phyloP scores from a whole-genome alignment of 2,329 filamentous ascomycete species.

The Paraphaeosphaeria minitans region DNA sequence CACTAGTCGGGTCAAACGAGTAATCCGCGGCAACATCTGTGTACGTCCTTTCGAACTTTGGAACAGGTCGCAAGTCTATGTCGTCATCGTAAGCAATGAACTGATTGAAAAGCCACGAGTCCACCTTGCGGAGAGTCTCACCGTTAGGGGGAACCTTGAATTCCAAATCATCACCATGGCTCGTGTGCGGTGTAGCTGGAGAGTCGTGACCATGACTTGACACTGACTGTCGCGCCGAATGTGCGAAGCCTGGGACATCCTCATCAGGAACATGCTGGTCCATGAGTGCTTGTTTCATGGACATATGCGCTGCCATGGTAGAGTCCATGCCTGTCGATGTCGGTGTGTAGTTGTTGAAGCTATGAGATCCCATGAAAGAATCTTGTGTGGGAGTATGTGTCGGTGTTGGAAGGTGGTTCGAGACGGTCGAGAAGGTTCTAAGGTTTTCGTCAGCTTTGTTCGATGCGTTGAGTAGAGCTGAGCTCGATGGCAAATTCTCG shows the following conservation, averaged over 20 bases:
- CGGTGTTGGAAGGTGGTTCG: conserved; percentile 59
- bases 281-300: conserved; percentile 64
- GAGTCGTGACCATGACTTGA: conserved; percentile 66
- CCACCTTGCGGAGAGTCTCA: conserved; percentile 53
- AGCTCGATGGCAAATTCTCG: conserved; percentile 50
- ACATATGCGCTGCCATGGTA: conserved; percentile 59
- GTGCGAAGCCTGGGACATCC: conserved; percentile 57
- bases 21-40: conserved; percentile 86
- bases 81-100: conserved; percentile 69
- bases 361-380: conserved; percentile 52
- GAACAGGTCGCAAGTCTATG: conserved; percentile 60
- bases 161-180: conserved; percentile 58
- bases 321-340: conserved; percentile 50
- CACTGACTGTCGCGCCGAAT: conserved; percentile 62
- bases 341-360: conserved; percentile 54
- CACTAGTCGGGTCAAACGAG: conserved; percentile 75
- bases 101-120: conserved; percentile 60
- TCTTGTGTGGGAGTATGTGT: conserved; percentile 60
- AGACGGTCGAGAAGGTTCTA: conserved; percentile 50
- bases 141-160: conserved; percentile 60
- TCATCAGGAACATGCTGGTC: conserved; percentile 56
- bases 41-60: conserved; percentile 84
- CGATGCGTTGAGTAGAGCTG: conserved; percentile 42
- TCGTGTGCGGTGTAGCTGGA: conserved; percentile 64
- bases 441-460: conserved; percentile 43